Evolutionary conservation across 495 filamentous ascomycete genomes (phyloP).

Genomic region (Oleoguttula mirabilis): DNA sequence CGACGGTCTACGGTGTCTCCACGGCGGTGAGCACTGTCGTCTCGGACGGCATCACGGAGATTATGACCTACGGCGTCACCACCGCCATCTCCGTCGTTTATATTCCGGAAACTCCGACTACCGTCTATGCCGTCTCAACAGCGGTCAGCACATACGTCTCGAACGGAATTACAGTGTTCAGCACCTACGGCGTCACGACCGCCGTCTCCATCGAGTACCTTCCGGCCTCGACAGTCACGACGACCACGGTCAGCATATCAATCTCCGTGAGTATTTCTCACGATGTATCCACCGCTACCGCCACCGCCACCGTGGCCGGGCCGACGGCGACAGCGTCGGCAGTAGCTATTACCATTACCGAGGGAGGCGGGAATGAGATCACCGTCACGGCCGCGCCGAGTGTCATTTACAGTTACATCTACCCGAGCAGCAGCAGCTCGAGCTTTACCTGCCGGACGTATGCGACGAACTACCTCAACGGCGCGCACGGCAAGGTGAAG

Average conservation of each 20-base stretch:
- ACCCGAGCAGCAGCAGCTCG: background rate
- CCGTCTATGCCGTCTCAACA: conserved; percentile 10
- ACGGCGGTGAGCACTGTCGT: conserved; percentile 11
- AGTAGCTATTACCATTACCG: conserved; percentile 10
- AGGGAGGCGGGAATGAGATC: conserved; percentile 3
- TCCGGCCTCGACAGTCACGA: conserved; percentile 5
- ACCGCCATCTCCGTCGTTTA: conserved; percentile 8
- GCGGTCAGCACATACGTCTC: conserved; percentile 11
- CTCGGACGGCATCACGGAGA: conserved; percentile 9
- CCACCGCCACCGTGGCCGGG: background rate
- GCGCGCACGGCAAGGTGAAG: conserved; percentile 2
- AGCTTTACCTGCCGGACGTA: conserved; percentile 18
- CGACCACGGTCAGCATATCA: conserved; percentile 1
- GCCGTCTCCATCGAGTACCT: conserved; percentile 3
- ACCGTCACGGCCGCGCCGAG: conserved; percentile 10
- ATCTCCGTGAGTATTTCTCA: conserved; percentile 2
- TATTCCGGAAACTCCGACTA: conserved; percentile 1
- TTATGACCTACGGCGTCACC: conserved; percentile 13
- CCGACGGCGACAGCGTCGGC: background rate
- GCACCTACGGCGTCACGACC: conserved; percentile 15
- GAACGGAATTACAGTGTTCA: conserved; percentile 7
- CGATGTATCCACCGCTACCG: background rate
- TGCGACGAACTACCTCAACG: conserved; percentile 19
- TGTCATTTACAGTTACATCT: background rate
- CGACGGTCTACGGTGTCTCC: conserved; percentile 9